Evolutionary conservation across 2,329 filamentous ascomycete species (phyloP), one percentile per base, ranked within the genome.

Genomic region (Penicillium nordicum): DNA sequence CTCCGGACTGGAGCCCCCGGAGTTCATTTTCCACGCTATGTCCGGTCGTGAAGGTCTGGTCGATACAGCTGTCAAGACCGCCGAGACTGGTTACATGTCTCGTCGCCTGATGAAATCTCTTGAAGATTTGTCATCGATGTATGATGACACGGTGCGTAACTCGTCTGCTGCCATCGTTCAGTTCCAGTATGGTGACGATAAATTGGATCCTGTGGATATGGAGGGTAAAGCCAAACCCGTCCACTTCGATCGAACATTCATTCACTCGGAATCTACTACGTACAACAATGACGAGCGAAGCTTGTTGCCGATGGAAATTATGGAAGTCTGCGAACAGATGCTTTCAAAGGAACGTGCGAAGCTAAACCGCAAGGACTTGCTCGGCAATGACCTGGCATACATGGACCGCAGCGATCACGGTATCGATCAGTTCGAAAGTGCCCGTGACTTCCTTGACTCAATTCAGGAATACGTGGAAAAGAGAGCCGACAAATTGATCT

Each of bases 11-110:
- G 83, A 88, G 1, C 93, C 94, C 2, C 92, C 90, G 0, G 94
- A 99, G 68, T 97, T 99, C 74, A 84, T 97, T 55, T 97, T 99
- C 77, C 94, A 99, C 83, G 94, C 94, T 64, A 97, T 97, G 78
- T 96, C 92, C 67, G 94, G 94, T 67, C 89, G 94, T 85, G 94
- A 97, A 84, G 94, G 94, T 85, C 79, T 99, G 64, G 92, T 99
- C 69, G 94, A 99, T 83, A 99, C 94, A 2, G 94, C 94, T 59
- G 94, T 97, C 78, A 99, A 99, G 79, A 99, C 94, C 51, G 94
- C 94, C 51, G 94, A 99, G 75, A 99, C 94, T 11, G 94, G 94
- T 62, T 99, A 99, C 77, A 99, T 99, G 94, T 97, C 93, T 61
- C 88, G 94, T 77, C 87, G 94, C 65, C 75, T 99, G 71, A 99